Evolutionary conservation across 768 basidiomycete genomes (phyloP), one percentile per base, ranked within the genome.

Genomic region (Lentinula sp.): DNA sequence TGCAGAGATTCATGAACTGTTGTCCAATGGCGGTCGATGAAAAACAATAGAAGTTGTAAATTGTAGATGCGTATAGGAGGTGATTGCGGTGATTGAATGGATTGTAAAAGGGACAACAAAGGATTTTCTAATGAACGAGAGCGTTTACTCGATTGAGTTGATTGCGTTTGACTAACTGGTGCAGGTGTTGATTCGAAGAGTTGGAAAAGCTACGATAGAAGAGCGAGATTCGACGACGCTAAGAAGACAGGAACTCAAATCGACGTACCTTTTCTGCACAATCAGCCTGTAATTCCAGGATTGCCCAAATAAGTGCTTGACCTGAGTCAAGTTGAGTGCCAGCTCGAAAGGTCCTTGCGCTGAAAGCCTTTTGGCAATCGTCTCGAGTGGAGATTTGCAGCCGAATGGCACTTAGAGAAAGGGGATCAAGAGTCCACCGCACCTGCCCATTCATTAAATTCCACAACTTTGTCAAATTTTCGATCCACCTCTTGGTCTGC

Each of bases 21-120:
- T 13, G 64, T 31, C 91, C 91, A 94, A 69, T 95, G 86, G 28
- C 84, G 80, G 65, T 91, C 85, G 63, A 95, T 81, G 69, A 97
- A 78, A 75, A 98, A 97, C 23, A 95, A 82, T 3, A 97, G 76
- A 9, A 86, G 77, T 71, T 97, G 94, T 1, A 96, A 73, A 64
- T 81, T 82, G 74, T 75, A 81, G 63, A 69, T 74, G 66, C 73
- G 78, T 65, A 69, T 65, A 64, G 65, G 73, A 37, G 70, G 68
- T 3, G 71, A 64, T 16, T 60, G 62, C 49, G 72, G 69, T 8
- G 69, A 61, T 57, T 77, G 76, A 61, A 88, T 79, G 10, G 77
- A 77, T 54, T 74, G 66, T 9, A 93, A 75, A 18, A 93, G 73
- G 16, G 76, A 70, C 1, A 75, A 68, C 58, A 93, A 75, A 1